phyloP scores from a whole-genome alignment of 352 stramenopile genomes.

The Globisporangium acanthophoron region DNA sequence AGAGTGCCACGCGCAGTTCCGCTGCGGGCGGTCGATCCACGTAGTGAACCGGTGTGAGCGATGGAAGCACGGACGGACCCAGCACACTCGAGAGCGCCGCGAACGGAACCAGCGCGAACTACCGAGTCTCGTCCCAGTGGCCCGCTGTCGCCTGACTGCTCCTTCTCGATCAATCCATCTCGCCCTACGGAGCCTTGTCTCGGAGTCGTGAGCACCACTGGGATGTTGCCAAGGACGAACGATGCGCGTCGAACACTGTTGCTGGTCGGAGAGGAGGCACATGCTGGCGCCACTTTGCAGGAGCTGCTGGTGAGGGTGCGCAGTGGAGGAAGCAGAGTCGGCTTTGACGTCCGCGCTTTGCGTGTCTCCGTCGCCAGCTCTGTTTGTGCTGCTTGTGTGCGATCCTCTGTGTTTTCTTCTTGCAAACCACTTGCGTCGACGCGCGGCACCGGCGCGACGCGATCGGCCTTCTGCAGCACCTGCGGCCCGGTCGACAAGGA shows the following conservation, averaged over 20 bases:
- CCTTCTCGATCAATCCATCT: neutral
- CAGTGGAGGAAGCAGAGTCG: neutral
- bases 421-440: neutral
- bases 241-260: neutral
- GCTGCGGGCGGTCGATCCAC: neutral
- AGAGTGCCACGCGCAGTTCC: conserved; percentile 9
- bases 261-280: neutral
- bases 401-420: neutral
- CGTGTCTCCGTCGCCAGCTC: neutral
- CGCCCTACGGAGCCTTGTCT: neutral
- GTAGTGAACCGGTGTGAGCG: neutral
- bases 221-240: conserved; percentile 2
- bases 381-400: neutral
- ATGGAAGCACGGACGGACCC: too few species aligned
- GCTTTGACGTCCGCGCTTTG: neutral
- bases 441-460: conserved; percentile 4
- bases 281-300: neutral
- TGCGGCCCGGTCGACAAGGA: conserved; percentile 2
- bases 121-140: neutral
- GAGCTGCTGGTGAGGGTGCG: neutral
- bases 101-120: neutral
- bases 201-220: conserved; percentile 4
- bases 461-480: conserved; percentile 5
- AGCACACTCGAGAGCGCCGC: too few species aligned
- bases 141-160: neutral